Evolutionary conservation across 2,329 filamentous ascomycete species (phyloP).

Genomic region (Lachnellula occidentalis): DNA sequence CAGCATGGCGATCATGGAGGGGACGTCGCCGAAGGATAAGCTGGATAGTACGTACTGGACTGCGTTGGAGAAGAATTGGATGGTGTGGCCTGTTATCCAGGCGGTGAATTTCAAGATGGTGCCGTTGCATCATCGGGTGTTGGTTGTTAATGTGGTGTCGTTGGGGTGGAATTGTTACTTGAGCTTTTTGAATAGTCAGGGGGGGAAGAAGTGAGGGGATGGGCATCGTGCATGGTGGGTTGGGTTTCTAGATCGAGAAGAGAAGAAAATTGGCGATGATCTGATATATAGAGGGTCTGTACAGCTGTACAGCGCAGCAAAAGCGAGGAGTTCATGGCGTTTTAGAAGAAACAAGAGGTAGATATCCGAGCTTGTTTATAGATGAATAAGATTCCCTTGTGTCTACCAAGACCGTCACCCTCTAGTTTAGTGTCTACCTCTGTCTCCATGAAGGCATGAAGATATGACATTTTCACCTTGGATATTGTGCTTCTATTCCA

Average conservation of each 20-base stretch:
- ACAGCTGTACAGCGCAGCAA: no score
- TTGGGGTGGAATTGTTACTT: constrained; percentile 47
- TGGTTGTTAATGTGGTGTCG: constrained; percentile 65
- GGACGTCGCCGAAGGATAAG: constrained; percentile 53
- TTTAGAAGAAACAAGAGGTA: neutral
- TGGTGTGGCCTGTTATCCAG: constrained; percentile 66
- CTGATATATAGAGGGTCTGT: neutral
- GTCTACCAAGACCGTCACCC: no score
- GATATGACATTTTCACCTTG: no score
- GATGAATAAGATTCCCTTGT: neutral
- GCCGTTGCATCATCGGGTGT: constrained; percentile 61
- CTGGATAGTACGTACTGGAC: constrained; percentile 52
- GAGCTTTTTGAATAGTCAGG: constrained; percentile 30
- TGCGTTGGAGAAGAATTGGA: constrained; percentile 63
- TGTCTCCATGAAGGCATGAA: no score
- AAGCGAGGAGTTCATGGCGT: neutral
- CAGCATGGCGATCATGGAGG: constrained; percentile 63
- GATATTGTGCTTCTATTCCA: no score
- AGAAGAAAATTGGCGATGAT: neutral
- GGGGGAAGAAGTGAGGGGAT: neutral
- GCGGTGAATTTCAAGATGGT: constrained; percentile 65
- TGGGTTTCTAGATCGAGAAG: neutral
- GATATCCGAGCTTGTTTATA: neutral
- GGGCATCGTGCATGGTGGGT: no score
- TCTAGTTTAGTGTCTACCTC: no score